Percentiles rank a stretch among this genome's conserved stretches.
phyloP scores from a whole-genome alignment of 768 basidiomycete genomes.

The Russula abietina region DNA sequence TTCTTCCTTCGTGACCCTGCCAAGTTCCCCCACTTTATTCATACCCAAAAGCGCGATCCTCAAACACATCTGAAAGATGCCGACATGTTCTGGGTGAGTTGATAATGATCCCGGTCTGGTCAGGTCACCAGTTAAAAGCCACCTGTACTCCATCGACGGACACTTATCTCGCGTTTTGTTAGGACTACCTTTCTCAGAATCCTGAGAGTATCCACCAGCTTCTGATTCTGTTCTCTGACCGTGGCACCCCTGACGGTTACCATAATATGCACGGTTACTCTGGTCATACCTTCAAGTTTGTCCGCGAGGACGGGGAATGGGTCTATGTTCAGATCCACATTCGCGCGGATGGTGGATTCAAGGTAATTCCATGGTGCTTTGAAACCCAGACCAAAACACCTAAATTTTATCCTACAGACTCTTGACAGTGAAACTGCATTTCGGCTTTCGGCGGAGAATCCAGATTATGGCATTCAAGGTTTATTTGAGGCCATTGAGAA shows the following conservation, averaged over 20 bases:
- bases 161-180: slow-evolving; percentile 23
- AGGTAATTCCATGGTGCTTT: slow-evolving; percentile 39
- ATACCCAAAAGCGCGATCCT: slow-evolving; percentile 88
- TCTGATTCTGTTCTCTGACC: slow-evolving; percentile 91
- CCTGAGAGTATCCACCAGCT: slow-evolving; percentile 87
- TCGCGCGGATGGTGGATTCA: slow-evolving; percentile 73
- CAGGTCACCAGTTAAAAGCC: neutral
- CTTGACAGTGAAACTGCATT: slow-evolving; percentile 61
- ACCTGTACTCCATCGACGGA: neutral
- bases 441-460: slow-evolving; percentile 63
- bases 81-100: slow-evolving; percentile 74
- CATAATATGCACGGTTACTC: slow-evolving; percentile 88
- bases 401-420: slow-evolving; percentile 40
- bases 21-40: slow-evolving; percentile 92
- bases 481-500: slow-evolving; percentile 80
- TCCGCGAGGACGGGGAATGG: slow-evolving; percentile 78
- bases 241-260: slow-evolving; percentile 88
- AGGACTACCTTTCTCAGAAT: slow-evolving; percentile 88
- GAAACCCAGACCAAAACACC: neutral
- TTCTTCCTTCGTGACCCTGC: slow-evolving; percentile 84
- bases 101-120: neutral
- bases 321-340: slow-evolving; percentile 86
- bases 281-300: slow-evolving; percentile 86
- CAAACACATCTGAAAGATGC: slow-evolving; percentile 87
- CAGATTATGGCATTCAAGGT: slow-evolving; percentile 77